Conservation (phyloP, 2,329 filamentous ascomycete species). For the Akanthomyces dipterigenus region DNA sequence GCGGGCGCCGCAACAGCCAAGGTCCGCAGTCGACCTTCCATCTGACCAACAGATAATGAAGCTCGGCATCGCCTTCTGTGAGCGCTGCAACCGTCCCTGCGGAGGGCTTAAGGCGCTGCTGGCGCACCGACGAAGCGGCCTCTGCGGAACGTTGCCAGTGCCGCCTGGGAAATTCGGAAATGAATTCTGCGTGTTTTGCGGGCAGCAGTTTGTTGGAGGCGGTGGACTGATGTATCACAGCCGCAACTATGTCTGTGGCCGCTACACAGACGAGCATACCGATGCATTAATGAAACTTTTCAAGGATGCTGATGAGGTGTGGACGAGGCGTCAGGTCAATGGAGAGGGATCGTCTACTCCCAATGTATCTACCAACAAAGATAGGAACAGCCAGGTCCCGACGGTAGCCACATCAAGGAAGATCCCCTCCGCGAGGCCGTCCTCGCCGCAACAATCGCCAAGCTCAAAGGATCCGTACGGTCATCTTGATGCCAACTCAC, state of each 20-base stretch:
- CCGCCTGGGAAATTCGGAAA: slow-evolving; percentile 17
- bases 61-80: background rate
- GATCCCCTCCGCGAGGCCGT: background rate
- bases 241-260: slow-evolving; percentile 40
- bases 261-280: slow-evolving; percentile 21
- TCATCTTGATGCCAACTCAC: background rate
- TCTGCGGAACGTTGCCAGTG: slow-evolving; percentile 18
- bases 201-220: slow-evolving; percentile 34
- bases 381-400: background rate
- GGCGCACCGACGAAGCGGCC: slow-evolving; percentile 24
- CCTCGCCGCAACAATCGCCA: background rate
- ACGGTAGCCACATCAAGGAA: background rate
- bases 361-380: no score
- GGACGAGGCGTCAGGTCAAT: no score
- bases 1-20: background rate
- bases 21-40: background rate
- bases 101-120: slow-evolving; percentile 23
- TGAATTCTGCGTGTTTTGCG: slow-evolving; percentile 40
- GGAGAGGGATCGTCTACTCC: no score
- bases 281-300: background rate
- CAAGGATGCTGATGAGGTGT: background rate
- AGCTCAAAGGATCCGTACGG: slow-evolving; percentile 4
- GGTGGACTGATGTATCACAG: slow-evolving; percentile 40
- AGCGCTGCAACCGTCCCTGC: slow-evolving; percentile 29
- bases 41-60: background rate